Conservation (phyloP, 225 moss, liverwort and hornwort species). For the Rhytidiadelphus loreus region DNA sequence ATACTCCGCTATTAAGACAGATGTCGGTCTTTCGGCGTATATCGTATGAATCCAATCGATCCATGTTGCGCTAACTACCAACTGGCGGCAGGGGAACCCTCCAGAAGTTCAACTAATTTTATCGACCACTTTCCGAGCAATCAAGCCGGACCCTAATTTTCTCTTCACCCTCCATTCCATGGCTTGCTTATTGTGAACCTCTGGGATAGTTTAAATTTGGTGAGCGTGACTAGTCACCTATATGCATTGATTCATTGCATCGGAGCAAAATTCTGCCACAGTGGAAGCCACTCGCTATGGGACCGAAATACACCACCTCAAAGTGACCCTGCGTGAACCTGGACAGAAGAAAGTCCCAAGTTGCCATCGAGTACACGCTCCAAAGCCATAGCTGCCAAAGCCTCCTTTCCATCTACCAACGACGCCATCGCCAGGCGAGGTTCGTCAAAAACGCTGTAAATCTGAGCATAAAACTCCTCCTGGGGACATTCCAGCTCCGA, state of each 20-base stretch:
- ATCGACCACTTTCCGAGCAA: background rate
- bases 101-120: background rate
- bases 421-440: constrained; percentile 37
- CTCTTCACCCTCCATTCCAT: background rate
- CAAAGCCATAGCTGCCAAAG: constrained; percentile 37
- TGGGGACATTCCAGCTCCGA: constrained; percentile 18
- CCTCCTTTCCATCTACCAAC: constrained; percentile 42
- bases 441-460: constrained; percentile 48
- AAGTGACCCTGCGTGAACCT: background rate
- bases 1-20: background rate
- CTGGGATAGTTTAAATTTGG: background rate
- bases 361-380: constrained; percentile 37
- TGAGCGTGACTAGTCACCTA: too few species aligned
- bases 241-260: background rate
- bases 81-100: background rate
- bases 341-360: constrained; percentile 24
- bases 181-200: background rate
- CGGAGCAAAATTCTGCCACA: background rate
- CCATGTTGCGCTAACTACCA: background rate
- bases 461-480: constrained; percentile 33
- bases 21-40: background rate
- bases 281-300: background rate
- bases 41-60: background rate
- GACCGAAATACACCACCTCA: background rate
- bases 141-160: background rate